A percentile compares a stretch with the other conserved stretches of the same genome.
phyloP scores from a whole-genome alignment of 2,329 filamentous ascomycete species.

The Claviceps spartinae region DNA sequence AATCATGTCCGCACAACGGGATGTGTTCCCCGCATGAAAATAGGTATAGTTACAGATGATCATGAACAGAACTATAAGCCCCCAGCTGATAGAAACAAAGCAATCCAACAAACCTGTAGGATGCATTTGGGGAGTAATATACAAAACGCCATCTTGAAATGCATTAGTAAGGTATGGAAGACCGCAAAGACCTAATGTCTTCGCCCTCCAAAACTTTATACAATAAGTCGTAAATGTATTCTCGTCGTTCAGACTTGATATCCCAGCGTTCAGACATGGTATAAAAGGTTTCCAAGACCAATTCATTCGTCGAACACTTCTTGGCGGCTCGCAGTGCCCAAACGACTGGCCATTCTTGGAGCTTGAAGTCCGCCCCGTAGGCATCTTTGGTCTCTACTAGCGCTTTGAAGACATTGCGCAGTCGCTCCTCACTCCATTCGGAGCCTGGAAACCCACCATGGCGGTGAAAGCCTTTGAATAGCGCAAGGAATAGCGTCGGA shows the following conservation, averaged over 20 bases:
- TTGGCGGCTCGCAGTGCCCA: constrained; percentile 51
- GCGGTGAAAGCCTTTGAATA: constrained; percentile 69
- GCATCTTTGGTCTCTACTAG: constrained; percentile 43
- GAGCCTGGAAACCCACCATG: constrained; percentile 54
- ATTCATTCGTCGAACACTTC: constrained; percentile 38
- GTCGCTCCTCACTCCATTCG: constrained; percentile 57
- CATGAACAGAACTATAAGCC: background rate
- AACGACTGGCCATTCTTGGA: constrained; percentile 47
- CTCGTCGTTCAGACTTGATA: constrained; percentile 24
- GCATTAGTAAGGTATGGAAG: constrained; percentile 13
- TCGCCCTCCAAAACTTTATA: constrained; percentile 25
- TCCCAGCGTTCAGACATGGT: constrained; percentile 34
- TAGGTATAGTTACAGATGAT: background rate
- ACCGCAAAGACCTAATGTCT: constrained; percentile 14
- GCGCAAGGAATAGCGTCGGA: constrained; percentile 61
- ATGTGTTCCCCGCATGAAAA: background rate
- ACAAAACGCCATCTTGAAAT: background rate
- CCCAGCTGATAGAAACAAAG: background rate
- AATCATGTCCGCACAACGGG: background rate
- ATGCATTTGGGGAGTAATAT: background rate
- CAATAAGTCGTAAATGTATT: constrained; percentile 34
- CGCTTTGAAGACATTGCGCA: constrained; percentile 54
- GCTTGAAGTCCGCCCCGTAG: constrained; percentile 30
- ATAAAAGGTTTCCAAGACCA: constrained; percentile 41
- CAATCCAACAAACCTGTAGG: background rate